These are phyloP conservation scores for Tillandsia fasciculata DNA, from an alignment of 176 grass and related monocot species.

Conservation along the genomic window DNA sequence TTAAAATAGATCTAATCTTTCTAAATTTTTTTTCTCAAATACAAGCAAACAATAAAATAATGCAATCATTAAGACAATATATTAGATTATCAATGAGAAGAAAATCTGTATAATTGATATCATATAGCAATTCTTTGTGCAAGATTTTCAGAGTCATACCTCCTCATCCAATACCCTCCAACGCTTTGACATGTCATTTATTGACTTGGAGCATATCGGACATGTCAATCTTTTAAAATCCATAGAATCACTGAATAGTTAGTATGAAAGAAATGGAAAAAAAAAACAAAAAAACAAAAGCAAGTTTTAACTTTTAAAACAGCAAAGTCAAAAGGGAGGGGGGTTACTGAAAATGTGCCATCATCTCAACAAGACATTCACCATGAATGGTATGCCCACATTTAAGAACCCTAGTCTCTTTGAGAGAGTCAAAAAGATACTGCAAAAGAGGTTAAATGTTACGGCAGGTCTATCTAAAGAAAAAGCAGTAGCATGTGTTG, in stretches of 20 bases:
- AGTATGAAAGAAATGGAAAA: constrained; percentile 10
- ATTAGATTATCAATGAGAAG: constrained; percentile 3
- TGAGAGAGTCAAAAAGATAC: constrained; percentile 97
- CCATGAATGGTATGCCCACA: constrained; percentile 94
- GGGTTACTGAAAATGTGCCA: constrained; percentile 62
- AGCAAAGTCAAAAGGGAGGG: background rate
- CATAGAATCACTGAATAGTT: constrained; percentile 23
- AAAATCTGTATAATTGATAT: background rate
- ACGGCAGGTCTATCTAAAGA: constrained; percentile 9
- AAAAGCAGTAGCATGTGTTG: constrained; percentile 11
- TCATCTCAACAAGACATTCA: constrained; percentile 73
- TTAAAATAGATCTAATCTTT: no score
- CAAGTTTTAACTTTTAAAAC: constrained; percentile 6
- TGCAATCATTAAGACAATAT: no score
- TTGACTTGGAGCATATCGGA: constrained; percentile 85
- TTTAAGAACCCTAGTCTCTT: constrained; percentile 68
- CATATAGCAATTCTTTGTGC: background rate
- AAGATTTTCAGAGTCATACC: constrained; percentile 34
- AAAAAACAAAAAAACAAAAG: constrained; percentile 1
- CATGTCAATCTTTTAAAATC: constrained; percentile 62
- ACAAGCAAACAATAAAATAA: no score
- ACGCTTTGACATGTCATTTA: constrained; percentile 34
- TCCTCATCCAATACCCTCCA: constrained; percentile 81
- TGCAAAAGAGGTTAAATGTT: constrained; percentile 32
- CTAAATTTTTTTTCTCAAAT: no score